These are phyloP conservation scores for Lichtheimia corymbifera DNA, from an alignment of 371 early-diverging fungal species.

Conservation along the genomic window DNA sequence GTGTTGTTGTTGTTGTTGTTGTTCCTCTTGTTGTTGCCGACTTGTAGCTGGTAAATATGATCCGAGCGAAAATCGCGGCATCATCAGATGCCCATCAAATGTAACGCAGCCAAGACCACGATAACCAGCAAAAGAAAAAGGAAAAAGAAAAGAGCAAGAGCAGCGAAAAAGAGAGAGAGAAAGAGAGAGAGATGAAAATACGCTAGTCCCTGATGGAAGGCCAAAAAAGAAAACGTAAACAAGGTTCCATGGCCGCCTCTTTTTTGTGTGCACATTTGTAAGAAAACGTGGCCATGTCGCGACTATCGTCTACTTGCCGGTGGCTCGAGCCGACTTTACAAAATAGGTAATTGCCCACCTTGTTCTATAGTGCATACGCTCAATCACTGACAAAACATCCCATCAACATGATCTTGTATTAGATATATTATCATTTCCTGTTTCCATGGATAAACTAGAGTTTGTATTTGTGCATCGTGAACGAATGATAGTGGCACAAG, in stretches of 20 bases:
- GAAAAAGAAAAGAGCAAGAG: too few species aligned
- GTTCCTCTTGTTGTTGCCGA: neutral
- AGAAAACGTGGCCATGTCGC: too few species aligned
- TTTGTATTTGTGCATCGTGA: too few species aligned
- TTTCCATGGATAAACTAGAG: too few species aligned
- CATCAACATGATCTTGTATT: too few species aligned
- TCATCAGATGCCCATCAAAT: conserved; percentile 7
- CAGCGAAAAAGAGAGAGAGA: neutral
- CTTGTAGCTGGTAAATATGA: conserved; percentile 1
- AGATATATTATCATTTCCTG: too few species aligned
- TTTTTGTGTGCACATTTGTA: too few species aligned
- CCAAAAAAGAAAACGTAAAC: conserved; percentile 1
- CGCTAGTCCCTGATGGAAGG: neutral
- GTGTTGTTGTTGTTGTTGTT: conserved; percentile 8
- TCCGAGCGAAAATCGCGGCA: conserved; percentile 17
- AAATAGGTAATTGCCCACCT: conserved; percentile 11
- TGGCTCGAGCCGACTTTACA: conserved; percentile 12
- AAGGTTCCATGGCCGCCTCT: conserved; percentile 1
- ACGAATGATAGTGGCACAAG: too few species aligned
- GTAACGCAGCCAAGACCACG: conserved; percentile 7
- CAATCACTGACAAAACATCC: too few species aligned
- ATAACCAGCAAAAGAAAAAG: too few species aligned
- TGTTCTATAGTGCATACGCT: too few species aligned
- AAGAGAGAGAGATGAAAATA: neutral
- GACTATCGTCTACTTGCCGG: too few species aligned